These are phyloP conservation scores for Dichotomopilus funicola DNA, from an alignment of 2,329 filamentous ascomycete genomes.

Conservation along the genomic window DNA sequence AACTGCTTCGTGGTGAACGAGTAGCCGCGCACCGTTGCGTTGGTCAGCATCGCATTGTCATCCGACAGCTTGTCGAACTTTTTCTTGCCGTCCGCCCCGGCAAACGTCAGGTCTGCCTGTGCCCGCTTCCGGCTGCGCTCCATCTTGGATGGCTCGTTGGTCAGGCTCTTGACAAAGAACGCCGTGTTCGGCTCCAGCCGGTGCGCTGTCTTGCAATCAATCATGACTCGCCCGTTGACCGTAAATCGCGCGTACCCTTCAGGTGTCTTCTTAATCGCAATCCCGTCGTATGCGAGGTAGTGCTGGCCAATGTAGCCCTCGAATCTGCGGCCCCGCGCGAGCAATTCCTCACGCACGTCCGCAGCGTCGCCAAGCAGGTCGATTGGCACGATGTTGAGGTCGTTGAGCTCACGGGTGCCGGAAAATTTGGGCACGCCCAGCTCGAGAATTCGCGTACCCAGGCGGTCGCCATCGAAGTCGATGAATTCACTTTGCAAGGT, in stretches of 20 bases:
- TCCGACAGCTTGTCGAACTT: conserved; percentile 16
- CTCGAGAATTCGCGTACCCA: conserved; percentile 26
- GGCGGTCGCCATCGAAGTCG: conserved; percentile 32
- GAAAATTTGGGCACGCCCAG: conserved; percentile 27
- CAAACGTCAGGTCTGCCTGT: conserved; percentile 1
- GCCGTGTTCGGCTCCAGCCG: conserved; percentile 24
- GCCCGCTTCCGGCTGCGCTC: conserved; percentile 7
- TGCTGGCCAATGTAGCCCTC: conserved; percentile 29
- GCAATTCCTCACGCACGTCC: conserved; percentile 22
- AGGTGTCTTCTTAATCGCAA: conserved; percentile 21
- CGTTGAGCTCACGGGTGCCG: conserved; percentile 23
- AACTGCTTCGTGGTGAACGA: conserved; percentile 17
- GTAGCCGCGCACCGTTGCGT: conserved; percentile 22
- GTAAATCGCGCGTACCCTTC: conserved; percentile 19
- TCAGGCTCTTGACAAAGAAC: conserved; percentile 5
- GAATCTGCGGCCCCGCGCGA: conserved; percentile 30
- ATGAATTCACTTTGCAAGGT: conserved; percentile 24
- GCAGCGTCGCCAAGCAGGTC: conserved; percentile 24
- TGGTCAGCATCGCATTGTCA: conserved; percentile 18
- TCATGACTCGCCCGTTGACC: conserved; percentile 32
- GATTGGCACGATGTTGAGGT: conserved; percentile 28
- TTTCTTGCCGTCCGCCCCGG: neutral
- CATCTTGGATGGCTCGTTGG: conserved; percentile 1
- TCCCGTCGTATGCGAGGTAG: conserved; percentile 15
- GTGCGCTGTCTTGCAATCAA: conserved; percentile 32